Percentiles rank a stretch among this genome's conserved stretches.
These are phyloP conservation scores for Cutaneotrichosporon sp. DNA, from an alignment of 1,284 basidiomycete genomes.

Conservation along the genomic window DNA sequence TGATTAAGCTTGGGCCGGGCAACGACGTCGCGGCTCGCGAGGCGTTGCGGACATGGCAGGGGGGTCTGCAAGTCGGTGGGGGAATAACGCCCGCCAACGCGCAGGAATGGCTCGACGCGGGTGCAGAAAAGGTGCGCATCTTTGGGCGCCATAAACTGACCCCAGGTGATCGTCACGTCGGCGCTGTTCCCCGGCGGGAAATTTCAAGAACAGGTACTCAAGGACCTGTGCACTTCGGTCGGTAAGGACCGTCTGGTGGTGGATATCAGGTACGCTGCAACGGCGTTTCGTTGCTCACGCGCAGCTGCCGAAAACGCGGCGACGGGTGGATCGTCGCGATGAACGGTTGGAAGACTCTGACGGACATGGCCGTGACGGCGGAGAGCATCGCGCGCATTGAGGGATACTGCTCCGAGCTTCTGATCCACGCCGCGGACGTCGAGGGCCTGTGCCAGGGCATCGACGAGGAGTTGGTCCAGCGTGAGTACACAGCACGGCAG, in stretches of 20 bases:
- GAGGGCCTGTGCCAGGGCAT: slow-evolving; percentile 97
- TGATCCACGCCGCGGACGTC: slow-evolving; percentile 96
- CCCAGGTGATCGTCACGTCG: slow-evolving; percentile 91
- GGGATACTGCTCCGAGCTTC: slow-evolving; percentile 67
- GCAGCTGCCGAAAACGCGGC: slow-evolving; percentile 73
- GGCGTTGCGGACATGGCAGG: slow-evolving; percentile 78
- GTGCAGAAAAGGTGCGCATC: slow-evolving; percentile 78
- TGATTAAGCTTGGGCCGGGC: slow-evolving; percentile 86
- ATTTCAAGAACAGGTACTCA: slow-evolving; percentile 71
- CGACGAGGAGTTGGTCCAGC: slow-evolving; percentile 78
- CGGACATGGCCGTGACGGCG: slow-evolving; percentile 79
- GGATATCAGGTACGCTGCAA: slow-evolving; percentile 71
- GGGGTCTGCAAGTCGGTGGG: slow-evolving; percentile 84
- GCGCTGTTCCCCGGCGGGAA: slow-evolving; percentile 79
- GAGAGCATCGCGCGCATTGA: slow-evolving; percentile 39
- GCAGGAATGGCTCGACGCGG: slow-evolving; percentile 73
- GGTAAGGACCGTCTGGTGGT: slow-evolving; percentile 87
- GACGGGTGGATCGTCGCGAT: slow-evolving; percentile 90
- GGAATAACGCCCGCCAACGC: slow-evolving; percentile 84
- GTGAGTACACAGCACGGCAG: slow-evolving; percentile 51
- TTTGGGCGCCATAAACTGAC: not conserved
- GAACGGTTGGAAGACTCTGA: slow-evolving; percentile 98
- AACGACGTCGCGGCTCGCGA: slow-evolving; percentile 83
- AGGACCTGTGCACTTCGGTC: slow-evolving; percentile 59
- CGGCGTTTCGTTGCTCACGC: not conserved